phyloP scores from a whole-genome alignment of 2,329 filamentous ascomycete species.

The Huntiella bhutanensis region DNA sequence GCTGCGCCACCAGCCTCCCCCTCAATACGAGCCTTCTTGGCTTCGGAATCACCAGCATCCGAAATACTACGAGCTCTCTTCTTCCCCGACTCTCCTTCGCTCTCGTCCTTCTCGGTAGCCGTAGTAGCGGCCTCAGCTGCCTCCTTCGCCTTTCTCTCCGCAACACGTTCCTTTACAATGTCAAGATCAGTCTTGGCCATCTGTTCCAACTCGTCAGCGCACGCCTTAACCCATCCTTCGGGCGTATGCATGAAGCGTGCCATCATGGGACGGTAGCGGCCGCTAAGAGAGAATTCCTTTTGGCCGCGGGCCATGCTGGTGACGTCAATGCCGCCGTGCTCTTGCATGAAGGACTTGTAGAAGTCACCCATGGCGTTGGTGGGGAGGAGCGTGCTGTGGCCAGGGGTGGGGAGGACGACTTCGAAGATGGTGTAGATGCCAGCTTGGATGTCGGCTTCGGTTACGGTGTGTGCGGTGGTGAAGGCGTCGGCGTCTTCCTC shows the following conservation, averaged over 20 bases:
- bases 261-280: conserved; percentile 72
- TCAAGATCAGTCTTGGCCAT: conserved; percentile 80
- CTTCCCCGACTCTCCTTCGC: conserved; percentile 4
- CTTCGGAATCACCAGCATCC: conserved; percentile 11
- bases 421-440: conserved; percentile 71
- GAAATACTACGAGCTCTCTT: conserved; percentile 11
- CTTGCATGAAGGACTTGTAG: conserved; percentile 75
- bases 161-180: conserved; percentile 27
- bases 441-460: conserved; percentile 56
- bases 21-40: conserved; percentile 16
- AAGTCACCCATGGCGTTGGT: conserved; percentile 64
- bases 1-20: conserved; percentile 8
- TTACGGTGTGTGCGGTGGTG: conserved; percentile 49
- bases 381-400: conserved; percentile 78
- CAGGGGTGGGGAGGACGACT: conserved; percentile 77
- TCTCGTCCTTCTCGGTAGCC: conserved; percentile 1
- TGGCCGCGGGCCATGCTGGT: conserved; percentile 71
- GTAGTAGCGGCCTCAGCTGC: conserved; percentile 11
- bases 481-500: conserved; percentile 26
- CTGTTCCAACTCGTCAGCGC: conserved; percentile 56
- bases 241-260: conserved; percentile 38
- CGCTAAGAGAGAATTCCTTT: conserved; percentile 74
- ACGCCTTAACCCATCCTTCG: conserved; percentile 32
- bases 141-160: not conserved
- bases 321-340: conserved; percentile 64